phyloP scores from a whole-genome alignment of 306 rosid species.

The Trifolium pratense region DNA sequence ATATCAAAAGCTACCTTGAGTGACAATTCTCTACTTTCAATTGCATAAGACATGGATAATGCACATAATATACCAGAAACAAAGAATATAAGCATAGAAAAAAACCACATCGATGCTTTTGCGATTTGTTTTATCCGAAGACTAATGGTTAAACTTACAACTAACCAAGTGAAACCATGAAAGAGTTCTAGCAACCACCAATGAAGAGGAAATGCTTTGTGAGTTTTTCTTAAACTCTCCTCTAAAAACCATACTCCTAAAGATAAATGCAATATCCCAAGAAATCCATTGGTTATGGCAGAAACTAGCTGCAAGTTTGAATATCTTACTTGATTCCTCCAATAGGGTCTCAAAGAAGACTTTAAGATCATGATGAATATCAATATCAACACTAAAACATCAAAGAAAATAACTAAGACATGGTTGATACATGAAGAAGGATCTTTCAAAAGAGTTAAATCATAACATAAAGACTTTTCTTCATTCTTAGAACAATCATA shows the following conservation, averaged over 20 bases:
- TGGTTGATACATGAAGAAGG: conserved; percentile 63
- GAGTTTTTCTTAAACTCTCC: conserved; percentile 46
- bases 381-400: conserved; percentile 52
- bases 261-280: conserved; percentile 55
- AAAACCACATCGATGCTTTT: conserved; percentile 42
- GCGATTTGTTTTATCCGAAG: conserved; percentile 46
- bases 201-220: conserved; percentile 54
- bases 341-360: conserved; percentile 33
- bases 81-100: conserved; percentile 47
- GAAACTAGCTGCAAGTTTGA: conserved; percentile 52
- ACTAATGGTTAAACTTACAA: conserved; percentile 50
- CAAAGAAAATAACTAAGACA: conserved; percentile 47
- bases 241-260: conserved; percentile 60
- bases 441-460: conserved; percentile 43
- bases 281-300: conserved; percentile 48
- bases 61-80: conserved; percentile 50
- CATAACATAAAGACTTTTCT: conserved; percentile 41
- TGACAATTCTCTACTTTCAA: background rate
- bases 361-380: conserved; percentile 45
- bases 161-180: conserved; percentile 59
- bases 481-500: conserved; percentile 39
- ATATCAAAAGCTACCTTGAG: background rate
- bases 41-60: conserved; percentile 45
- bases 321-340: conserved; percentile 25
- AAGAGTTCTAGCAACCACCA: conserved; percentile 52